These are phyloP conservation scores for Fomitopsis betulina DNA, from an alignment of 1,284 basidiomycete genomes.

Conservation along the genomic window DNA sequence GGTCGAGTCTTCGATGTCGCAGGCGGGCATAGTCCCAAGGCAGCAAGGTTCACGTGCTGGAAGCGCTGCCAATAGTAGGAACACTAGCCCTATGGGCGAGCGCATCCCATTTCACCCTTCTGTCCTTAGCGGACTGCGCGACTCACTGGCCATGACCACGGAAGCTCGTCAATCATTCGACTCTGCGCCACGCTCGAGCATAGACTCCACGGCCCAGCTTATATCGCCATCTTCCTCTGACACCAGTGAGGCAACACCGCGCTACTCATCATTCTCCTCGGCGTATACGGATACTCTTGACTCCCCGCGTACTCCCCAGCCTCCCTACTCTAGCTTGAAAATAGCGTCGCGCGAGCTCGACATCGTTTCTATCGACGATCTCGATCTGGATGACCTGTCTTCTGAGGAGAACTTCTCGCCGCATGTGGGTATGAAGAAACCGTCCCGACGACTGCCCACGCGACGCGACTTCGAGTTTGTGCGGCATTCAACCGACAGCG, in stretches of 20 bases:
- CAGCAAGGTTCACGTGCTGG: not conserved
- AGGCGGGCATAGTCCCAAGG: not conserved
- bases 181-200: not conserved
- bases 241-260: not conserved
- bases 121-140: not conserved
- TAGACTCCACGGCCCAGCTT: not conserved
- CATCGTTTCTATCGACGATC: conserved; percentile 68
- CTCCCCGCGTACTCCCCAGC: not conserved
- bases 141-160: not conserved
- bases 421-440: conserved; percentile 53
- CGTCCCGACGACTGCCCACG: conserved; percentile 55
- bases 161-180: not conserved
- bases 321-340: not conserved
- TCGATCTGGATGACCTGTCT: conserved; percentile 70
- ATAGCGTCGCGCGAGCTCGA: conserved; percentile 47
- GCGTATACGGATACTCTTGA: not conserved
- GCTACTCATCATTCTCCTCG: not conserved
- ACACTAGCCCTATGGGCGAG: not conserved
- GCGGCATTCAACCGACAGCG: conserved; percentile 57
- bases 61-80: not conserved
- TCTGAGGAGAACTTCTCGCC: conserved; percentile 37
- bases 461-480: conserved; percentile 78
- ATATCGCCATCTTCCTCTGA: not conserved
- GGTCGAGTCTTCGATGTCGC: conserved; percentile 36
- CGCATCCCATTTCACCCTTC: not conserved